Evolutionary conservation across 805 yeast genomes (phyloP).

Genomic region (Hanseniaspora singularis): DNA sequence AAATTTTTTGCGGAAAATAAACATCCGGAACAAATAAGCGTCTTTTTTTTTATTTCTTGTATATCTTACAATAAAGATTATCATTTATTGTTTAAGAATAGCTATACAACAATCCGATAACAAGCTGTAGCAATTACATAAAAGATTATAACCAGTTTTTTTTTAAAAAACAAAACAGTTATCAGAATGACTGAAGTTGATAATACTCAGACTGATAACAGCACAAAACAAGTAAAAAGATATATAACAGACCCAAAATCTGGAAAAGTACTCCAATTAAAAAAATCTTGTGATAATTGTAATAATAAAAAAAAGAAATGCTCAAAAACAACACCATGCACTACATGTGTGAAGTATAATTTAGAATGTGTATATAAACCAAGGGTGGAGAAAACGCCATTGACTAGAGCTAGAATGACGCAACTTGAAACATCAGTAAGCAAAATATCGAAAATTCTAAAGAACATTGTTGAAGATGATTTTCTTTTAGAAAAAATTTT

Average conservation of each 20-base stretch:
- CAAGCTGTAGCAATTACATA: no score
- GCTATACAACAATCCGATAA: no score
- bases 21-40: no score
- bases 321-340: constrained; percentile 68
- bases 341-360: constrained; percentile 56
- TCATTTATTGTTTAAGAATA: no score
- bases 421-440: constrained; percentile 42
- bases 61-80: no score
- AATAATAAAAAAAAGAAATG: constrained; percentile 69
- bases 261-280: constrained; percentile 12
- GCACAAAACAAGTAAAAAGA: not conserved
- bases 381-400: constrained; percentile 61
- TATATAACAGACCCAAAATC: not conserved
- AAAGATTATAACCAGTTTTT: no score
- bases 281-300: constrained; percentile 60
- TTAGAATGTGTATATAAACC: constrained; percentile 77
- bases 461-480: constrained; percentile 35
- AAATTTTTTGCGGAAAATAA: no score
- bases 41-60: no score
- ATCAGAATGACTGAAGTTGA: no score
- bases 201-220: not conserved
- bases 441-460: constrained; percentile 39
- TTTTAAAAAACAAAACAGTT: no score
- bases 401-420: constrained; percentile 71
- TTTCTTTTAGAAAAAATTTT: constrained; percentile 18